Evolutionary conservation across 1,284 basidiomycete genomes (phyloP), one percentile per base, ranked within the genome.

Genomic region (Schizopora paradoxa): DNA sequence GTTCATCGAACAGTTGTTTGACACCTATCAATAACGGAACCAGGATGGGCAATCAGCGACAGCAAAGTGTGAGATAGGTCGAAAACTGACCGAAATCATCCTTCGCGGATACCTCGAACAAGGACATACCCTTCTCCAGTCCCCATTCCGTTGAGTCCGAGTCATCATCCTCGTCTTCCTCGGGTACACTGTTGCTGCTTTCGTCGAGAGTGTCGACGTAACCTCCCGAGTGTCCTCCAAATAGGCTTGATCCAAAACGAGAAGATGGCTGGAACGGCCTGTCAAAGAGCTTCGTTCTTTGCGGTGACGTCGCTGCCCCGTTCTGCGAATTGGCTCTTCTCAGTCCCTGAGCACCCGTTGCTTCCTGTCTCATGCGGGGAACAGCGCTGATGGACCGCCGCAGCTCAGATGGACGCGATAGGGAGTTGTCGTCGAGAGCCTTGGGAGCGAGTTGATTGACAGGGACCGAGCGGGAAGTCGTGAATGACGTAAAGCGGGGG

Each of bases 81-180:
- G 25, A 21, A 47, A 33, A 62, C 81, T 57, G 52, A 89, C 88
- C 89, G 37, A 66, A 61, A 58, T 86, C 83, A 58, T 91, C 87
- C 64, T 90, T 91, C 47, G 88, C 83, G 44, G 86, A 90, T 22
- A 91, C 87, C 60, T 92, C 88, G 53, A 86, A 87, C 13, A 91
- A 70, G 57, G 86, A 81, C 81, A 90, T 88, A 47, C 79, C 84
- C 57, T 82, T 84, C 58, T 73, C 77, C 31, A 87, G 69, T 6
- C 86, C 86, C 82, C 84, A 88, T 55, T 88, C 81, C 34, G 69
- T 66, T 40, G 74, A 74, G 38, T 82, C 77, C n/a, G 73, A 69
- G 6, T 66, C 66, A 10, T 65, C 67, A 16, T 69, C 61, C 6
- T 66, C 70, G 23, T 72, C 68, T 45, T 76, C 82, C 58, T 86